Percentiles rank a stretch among this genome's conserved stretches.
Conservation (phyloP, 2,329 filamentous ascomycete species). For the Phyllosticta citrichinensis region DNA sequence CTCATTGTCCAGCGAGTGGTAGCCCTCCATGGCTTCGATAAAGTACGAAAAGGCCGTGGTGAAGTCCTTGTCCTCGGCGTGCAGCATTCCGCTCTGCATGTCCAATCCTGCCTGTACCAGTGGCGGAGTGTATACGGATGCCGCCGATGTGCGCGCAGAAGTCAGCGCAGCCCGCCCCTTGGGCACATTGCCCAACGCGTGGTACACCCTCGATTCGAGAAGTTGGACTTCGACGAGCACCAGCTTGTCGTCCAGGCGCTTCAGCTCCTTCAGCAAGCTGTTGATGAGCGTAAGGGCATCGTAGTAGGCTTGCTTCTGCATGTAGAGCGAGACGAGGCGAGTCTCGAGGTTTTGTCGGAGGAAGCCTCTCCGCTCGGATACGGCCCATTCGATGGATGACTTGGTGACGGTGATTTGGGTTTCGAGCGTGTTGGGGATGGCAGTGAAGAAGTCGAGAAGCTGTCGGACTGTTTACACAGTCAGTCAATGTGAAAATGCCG, state of each 20-base stretch:
- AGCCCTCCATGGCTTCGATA: constrained; percentile 96
- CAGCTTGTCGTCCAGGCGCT: constrained; percentile 96
- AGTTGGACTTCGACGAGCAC: constrained; percentile 96
- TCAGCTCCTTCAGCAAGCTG: constrained; percentile 87
- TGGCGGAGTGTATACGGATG: constrained; percentile 94
- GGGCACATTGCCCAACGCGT: constrained; percentile 89
- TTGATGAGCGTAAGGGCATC: constrained; percentile 96
- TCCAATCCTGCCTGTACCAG: constrained; percentile 91
- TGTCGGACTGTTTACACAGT: constrained; percentile 61
- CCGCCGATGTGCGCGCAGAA: constrained; percentile 85
- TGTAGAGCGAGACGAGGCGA: constrained; percentile 84
- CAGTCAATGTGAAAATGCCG: background rate
- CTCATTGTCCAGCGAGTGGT: constrained; percentile 83
- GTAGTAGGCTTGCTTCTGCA: constrained; percentile 96
- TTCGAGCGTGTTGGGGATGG: constrained; percentile 90
- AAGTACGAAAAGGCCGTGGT: constrained; percentile 99
- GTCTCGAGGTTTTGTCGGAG: constrained; percentile 97
- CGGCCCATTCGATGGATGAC: constrained; percentile 99
- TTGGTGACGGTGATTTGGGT: constrained; percentile 92
- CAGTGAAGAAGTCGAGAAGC: constrained; percentile 87
- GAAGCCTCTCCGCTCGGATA: constrained; percentile 87
- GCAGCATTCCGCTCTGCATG: constrained; percentile 98
- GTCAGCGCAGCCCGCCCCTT: constrained; percentile 94
- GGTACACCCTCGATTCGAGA: constrained; percentile 92
- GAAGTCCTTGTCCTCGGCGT: constrained; percentile 98